Percentiles rank a stretch among this genome's conserved stretches.
These are phyloP conservation scores for Helenozyma rhizophorensis DNA, from an alignment of 805 yeast genomes.

Conservation along the genomic window DNA sequence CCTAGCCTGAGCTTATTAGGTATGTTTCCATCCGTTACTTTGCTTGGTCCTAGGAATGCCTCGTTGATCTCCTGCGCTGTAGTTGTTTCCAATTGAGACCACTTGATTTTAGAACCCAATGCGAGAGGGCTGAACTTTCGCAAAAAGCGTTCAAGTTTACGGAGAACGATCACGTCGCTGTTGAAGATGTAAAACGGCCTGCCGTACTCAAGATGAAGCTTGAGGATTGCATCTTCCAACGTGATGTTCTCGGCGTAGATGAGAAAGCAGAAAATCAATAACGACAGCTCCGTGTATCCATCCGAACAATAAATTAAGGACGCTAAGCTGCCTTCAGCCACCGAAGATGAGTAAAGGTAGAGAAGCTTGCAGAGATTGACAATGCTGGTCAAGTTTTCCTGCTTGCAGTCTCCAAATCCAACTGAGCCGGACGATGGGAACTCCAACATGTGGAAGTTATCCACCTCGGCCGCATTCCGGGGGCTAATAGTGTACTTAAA, in stretches of 20 bases:
- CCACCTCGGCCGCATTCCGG: slow-evolving; percentile 17
- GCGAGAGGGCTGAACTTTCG: slow-evolving; percentile 53
- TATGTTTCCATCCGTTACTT: slow-evolving; percentile 1
- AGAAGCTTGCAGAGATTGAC: slow-evolving; percentile 68
- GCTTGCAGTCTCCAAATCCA: slow-evolving; percentile 66
- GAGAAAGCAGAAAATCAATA: slow-evolving; percentile 65
- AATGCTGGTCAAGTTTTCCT: slow-evolving; percentile 58
- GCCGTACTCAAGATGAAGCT: slow-evolving; percentile 57
- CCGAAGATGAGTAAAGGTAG: slow-evolving; percentile 33
- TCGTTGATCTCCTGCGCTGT: slow-evolving; percentile 30
- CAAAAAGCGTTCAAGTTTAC: slow-evolving; percentile 60
- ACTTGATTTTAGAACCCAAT: slow-evolving; percentile 14
- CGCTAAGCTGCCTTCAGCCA: slow-evolving; percentile 31
- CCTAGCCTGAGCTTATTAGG: slow-evolving; percentile 21
- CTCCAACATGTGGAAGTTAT: slow-evolving; percentile 33
- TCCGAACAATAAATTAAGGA: slow-evolving; percentile 75
- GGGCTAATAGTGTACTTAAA: slow-evolving; percentile 29
- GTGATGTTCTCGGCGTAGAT: slow-evolving; percentile 62
- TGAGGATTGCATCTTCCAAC: slow-evolving; percentile 61
- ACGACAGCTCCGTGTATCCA: slow-evolving; percentile 88
- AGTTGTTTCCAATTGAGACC: slow-evolving; percentile 30
- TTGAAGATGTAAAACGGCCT: slow-evolving; percentile 84
- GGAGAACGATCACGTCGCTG: slow-evolving; percentile 63
- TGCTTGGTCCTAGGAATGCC: slow-evolving; percentile 22
- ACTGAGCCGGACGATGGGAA: slow-evolving; percentile 87